Evolutionary conservation across 1,139 yeast genomes (phyloP), one percentile per base, ranked within the genome.

Genomic region (Candida sojae): DNA sequence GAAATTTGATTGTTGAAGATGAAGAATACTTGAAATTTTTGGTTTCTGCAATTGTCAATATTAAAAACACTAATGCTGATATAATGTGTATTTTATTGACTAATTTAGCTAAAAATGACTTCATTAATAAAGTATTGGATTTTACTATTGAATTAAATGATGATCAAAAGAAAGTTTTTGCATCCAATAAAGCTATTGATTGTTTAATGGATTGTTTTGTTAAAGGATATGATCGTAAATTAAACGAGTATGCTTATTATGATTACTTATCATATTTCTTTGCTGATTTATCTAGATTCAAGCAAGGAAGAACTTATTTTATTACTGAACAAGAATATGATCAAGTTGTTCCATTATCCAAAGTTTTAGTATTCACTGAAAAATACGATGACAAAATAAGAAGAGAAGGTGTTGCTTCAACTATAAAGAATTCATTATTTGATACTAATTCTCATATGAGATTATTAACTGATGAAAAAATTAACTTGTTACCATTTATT

Each of bases 321-420:
- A 79, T 86, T 44, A 77, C 86, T 9, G 76, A 76, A 56, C 96
- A 88, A 66, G 73, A 64, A 4, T 88, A 89, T 62, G 97, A 90
- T 62, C 72, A 68, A n/a, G 86, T 88, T 32, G 84, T 87, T 12
- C 96, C 97, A 38, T 70, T 91, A 40, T 80, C 92, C 23, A 89
- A 91, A 63, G 67, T 93, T 32, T 73, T 90, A 51, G 96, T 87
- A 0, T 90, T 90, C 68, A 88, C 96, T 2, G 96, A 88, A 61
- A 83, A 84, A 59, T 84, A 84, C 58, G 92, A 86, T 55, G 78
- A 89, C 21, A 84, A 83, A 58, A 82, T 83, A 33, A 83, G 98
- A 71, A 80, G 98, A 66, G 92, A 87, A 64, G 98, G 97, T 59
- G 93, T 90, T 44, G 96, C 96, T 0, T 87, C 96, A 2, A 88